phyloP scores from a whole-genome alignment of 805 yeast genomes.

The Starmerella roubikii region DNA sequence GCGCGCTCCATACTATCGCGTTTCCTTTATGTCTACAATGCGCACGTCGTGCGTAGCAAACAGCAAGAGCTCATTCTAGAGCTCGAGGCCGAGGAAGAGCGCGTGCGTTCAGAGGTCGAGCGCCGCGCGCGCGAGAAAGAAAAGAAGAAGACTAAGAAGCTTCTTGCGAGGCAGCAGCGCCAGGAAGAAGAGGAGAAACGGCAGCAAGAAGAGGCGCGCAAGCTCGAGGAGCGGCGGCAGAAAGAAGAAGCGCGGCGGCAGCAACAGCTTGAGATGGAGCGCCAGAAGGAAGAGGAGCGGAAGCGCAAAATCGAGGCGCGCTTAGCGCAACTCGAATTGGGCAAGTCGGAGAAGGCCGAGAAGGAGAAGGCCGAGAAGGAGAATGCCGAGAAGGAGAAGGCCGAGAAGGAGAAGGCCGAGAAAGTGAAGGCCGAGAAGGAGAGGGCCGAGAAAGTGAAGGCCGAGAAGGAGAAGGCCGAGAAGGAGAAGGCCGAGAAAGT shows the following conservation, averaged over 20 bases:
- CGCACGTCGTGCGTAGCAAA: too few relatives aligned
- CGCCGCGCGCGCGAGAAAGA: conserved; percentile 30
- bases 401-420: too few relatives aligned
- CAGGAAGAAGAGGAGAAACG: conserved; percentile 30
- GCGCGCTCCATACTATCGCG: too few relatives aligned
- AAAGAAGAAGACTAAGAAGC: conserved; percentile 31
- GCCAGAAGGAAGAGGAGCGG: conserved; percentile 22
- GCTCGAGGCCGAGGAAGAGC: conserved; percentile 24
- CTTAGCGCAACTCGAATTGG: conserved; percentile 22
- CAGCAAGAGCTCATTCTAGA: conserved; percentile 28
- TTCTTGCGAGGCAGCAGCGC: conserved; percentile 27
- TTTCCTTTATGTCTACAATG: not conserved
- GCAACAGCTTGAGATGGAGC: conserved; percentile 21
- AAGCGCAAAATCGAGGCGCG: conserved; percentile 23
- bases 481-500: too few relatives aligned
- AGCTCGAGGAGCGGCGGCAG: conserved; percentile 17
- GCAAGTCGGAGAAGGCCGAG: conserved; percentile 8
- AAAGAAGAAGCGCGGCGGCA: conserved; percentile 17
- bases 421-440: too few relatives aligned
- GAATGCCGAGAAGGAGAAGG: not conserved
- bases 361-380: conserved; percentile 3
- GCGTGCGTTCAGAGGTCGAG: conserved; percentile 24
- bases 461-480: too few relatives aligned
- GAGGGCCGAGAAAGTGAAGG: too few relatives aligned
- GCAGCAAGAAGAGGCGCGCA: conserved; percentile 22